phyloP scores from a whole-genome alignment of 768 basidiomycete genomes.

The Imleria badia region DNA sequence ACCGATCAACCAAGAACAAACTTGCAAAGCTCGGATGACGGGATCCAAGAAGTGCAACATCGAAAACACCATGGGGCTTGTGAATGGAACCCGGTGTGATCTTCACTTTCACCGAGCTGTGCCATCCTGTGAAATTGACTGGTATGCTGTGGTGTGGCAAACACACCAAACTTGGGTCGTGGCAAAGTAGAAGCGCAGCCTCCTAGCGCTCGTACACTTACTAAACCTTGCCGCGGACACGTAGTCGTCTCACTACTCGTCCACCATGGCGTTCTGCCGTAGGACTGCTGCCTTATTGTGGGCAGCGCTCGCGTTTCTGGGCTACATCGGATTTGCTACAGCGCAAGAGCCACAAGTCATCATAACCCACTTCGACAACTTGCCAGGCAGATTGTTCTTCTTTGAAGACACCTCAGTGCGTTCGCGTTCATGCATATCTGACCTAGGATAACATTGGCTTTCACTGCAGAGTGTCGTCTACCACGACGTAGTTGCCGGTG shows the following conservation, averaged over 20 bases:
- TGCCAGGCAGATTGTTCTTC: slow-evolving; percentile 80
- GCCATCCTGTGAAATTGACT: too few species aligned
- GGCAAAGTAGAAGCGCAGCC: slow-evolving; percentile 12
- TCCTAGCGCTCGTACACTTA: slow-evolving; percentile 2
- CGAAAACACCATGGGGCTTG: too few species aligned
- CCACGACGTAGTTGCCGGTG: slow-evolving; percentile 69
- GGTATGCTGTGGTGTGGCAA: too few species aligned
- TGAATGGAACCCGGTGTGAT: too few species aligned
- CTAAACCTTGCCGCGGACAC: slow-evolving; percentile 11
- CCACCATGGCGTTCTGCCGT: slow-evolving; percentile 30
- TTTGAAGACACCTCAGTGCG: slow-evolving; percentile 90
- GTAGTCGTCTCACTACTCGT: slow-evolving; percentile 9
- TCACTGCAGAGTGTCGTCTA: slow-evolving; percentile 63
- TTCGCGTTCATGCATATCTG: slow-evolving; percentile 9
- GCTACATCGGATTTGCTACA: slow-evolving; percentile 18
- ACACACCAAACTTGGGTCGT: slow-evolving; percentile 2
- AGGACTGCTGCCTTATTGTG: slow-evolving; percentile 28
- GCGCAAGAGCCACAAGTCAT: slow-evolving; percentile 50
- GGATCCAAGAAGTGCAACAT: too few species aligned
- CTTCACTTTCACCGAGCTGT: too few species aligned
- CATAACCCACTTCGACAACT: slow-evolving; percentile 60
- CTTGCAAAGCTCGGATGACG: too few species aligned
- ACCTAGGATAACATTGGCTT: not conserved
- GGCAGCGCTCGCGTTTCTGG: slow-evolving; percentile 25
- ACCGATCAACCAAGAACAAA: too few species aligned